These are phyloP conservation scores for Rhinocladiella mackenziei DNA, from an alignment of 2,329 filamentous ascomycete genomes.

Conservation along the genomic window DNA sequence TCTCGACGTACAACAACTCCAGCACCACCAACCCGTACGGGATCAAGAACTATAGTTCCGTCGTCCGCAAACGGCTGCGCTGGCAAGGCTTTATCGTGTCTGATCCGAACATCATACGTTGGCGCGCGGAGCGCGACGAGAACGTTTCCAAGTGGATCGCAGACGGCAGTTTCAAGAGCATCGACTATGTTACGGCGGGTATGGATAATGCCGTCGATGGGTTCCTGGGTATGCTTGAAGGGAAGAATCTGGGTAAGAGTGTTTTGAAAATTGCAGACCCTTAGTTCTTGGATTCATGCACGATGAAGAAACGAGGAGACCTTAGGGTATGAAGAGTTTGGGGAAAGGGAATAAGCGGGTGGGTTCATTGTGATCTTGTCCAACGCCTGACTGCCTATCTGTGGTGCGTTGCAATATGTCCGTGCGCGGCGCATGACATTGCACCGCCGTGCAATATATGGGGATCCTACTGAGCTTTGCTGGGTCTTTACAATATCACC, in stretches of 20 bases:
- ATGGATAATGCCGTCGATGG: slow-evolving; percentile 68
- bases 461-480: no score
- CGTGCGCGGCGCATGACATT: no score
- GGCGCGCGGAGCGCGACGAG: slow-evolving; percentile 61
- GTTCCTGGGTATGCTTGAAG: slow-evolving; percentile 65
- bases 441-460: no score
- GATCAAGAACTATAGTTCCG: slow-evolving; percentile 55
- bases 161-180: slow-evolving; percentile 65
- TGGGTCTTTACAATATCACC: no score
- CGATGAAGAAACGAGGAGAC: no score
- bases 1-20: slow-evolving; percentile 58
- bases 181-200: slow-evolving; percentile 61
- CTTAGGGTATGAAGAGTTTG: no score
- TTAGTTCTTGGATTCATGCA: neutral
- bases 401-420: no score
- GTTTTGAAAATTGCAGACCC: slow-evolving; percentile 55
- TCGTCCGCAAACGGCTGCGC: slow-evolving; percentile 58
- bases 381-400: no score
- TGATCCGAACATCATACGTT: slow-evolving; percentile 57
- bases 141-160: slow-evolving; percentile 66
- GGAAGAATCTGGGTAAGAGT: slow-evolving; percentile 76
- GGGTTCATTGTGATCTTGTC: no score
- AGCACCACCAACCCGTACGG: slow-evolving; percentile 53
- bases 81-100: slow-evolving; percentile 67
- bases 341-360: no score